Conservation (phyloP, 345 rosid species). For the Hevea brasiliensis region DNA sequence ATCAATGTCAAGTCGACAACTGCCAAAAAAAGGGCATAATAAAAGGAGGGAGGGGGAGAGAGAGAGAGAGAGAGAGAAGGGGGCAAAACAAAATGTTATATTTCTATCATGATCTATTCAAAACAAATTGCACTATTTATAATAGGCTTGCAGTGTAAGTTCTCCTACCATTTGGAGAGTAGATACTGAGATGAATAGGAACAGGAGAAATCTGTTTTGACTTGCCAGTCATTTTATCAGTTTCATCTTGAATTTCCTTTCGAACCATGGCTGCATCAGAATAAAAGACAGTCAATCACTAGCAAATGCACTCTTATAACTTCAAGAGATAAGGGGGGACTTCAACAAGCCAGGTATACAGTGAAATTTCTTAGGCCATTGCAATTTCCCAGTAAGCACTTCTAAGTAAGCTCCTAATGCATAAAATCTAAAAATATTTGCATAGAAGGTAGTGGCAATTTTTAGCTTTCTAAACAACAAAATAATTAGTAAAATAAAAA, state of each 20-base stretch:
- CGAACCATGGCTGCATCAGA: conserved; percentile 50
- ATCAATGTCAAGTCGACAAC: conserved; percentile 69
- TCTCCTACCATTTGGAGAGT: conserved; percentile 52
- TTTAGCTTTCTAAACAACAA: neutral
- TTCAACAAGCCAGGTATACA: neutral
- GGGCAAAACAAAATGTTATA: neutral
- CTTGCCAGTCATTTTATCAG: conserved; percentile 60
- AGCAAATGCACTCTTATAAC: neutral
- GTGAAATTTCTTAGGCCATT: neutral
- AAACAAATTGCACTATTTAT: neutral
- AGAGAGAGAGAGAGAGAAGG: too few relatives aligned
- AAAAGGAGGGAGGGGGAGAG: too few relatives aligned
- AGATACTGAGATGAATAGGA: conserved; percentile 66
- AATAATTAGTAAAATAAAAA: neutral
- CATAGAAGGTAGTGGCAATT: neutral
- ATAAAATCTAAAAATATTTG: neutral
- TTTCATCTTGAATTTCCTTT: conserved; percentile 67
- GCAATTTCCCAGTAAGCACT: neutral
- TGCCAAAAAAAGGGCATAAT: conserved; percentile 24
- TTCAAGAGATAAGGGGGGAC: neutral
- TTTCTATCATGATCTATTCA: neutral
- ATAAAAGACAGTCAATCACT: conserved; percentile 3
- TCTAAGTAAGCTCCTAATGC: neutral
- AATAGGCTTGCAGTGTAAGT: neutral
- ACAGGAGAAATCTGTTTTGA: conserved; percentile 56